Conservation (phyloP, 805 yeast genomes). For the Cyberlindnera americana region DNA sequence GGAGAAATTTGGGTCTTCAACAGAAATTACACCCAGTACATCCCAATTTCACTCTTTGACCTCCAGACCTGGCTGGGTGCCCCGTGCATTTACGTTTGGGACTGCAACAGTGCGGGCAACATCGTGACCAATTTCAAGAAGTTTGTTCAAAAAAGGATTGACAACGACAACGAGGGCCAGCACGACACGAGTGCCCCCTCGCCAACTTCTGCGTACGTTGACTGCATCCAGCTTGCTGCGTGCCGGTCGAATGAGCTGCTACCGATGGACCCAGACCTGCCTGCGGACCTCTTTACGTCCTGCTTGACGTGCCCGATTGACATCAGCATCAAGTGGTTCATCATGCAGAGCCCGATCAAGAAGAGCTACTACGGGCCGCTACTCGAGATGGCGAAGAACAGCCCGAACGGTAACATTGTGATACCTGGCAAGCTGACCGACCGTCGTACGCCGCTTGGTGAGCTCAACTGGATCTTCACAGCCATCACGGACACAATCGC, state of each 20-base stretch:
- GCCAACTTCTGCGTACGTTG: conserved; percentile 54
- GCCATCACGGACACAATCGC: conserved; percentile 98
- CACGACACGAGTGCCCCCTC: conserved; percentile 41
- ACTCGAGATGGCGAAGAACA: conserved; percentile 33
- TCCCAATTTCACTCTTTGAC: conserved; percentile 93
- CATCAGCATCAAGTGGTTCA: conserved; percentile 86
- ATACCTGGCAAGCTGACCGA: conserved; percentile 93
- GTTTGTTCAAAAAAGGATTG: conserved; percentile 85
- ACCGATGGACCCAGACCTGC: conserved; percentile 91
- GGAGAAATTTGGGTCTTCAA: conserved; percentile 99
- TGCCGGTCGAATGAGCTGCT: conserved; percentile 81
- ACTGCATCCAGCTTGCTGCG: conserved; percentile 91
- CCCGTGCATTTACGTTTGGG: conserved; percentile 92
- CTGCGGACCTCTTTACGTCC: conserved; percentile 94
- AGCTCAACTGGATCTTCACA: conserved; percentile 94
- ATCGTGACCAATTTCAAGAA: conserved; percentile 85
- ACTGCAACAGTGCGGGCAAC: conserved; percentile 92
- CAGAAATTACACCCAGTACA: conserved; percentile 94
- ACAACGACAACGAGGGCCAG: conserved; percentile 68
- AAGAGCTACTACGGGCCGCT: conserved; percentile 38
- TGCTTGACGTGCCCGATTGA: conserved; percentile 96
- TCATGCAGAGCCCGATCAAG: conserved; percentile 73
- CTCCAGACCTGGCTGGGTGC: conserved; percentile 97
- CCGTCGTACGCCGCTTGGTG: conserved; percentile 93
- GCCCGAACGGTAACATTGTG: conserved; percentile 41